Evolutionary conservation across 768 basidiomycete species (phyloP), one percentile per base, ranked within the genome.

Genomic region (Suillus cothurnatus): DNA sequence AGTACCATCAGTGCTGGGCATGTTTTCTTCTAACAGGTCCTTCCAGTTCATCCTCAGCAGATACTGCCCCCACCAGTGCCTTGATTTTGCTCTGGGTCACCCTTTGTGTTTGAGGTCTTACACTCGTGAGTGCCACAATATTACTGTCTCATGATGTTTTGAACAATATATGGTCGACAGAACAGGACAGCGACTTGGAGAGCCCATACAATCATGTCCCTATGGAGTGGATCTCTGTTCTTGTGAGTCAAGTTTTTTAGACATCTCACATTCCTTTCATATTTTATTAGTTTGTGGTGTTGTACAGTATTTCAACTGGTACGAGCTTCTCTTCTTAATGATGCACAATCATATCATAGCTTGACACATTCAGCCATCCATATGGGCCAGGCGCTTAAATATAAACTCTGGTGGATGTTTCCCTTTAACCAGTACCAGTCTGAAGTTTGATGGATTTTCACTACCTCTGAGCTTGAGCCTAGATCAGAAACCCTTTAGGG

Each of bases 371-470:
- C 23, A 88, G 85, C 81, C 2, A 52, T 78, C 1, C 88, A 90
- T 69, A n/a, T 80, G 11, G 76, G 66, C 1, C 84, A 88, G 73
- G 79, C 82, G 0, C 59, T 79, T 1, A 74, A 73, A 47, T 84
- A 74, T 68, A 79, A 81, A 11, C 74, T 81, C 61, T 86, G 85
- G 83, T 89, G 82, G 81, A 67, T 88, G 12, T 34, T 86, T 53
- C 81, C 81, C 0, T n/a, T n/a, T n/a, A n/a, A n/a, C n/a, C n/a
- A n/a, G n/a, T n/a, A n/a, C n/a, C n/a, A n/a, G n/a, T n/a, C n/a
- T n/a, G n/a, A n/a, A n/a, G n/a, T n/a, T n/a, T n/a, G n/a, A n/a
- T n/a, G n/a, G n/a, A n/a, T n/a, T n/a, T n/a, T n/a, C n/a, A n/a
- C n/a, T n/a, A n/a, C n/a, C n/a, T n/a, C n/a, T n/a, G n/a, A n/a